A percentile compares a stretch with the other conserved stretches of the same genome.
Conservation (phyloP, 2,329 filamentous ascomycete species). For the Exophiala sideris region DNA sequence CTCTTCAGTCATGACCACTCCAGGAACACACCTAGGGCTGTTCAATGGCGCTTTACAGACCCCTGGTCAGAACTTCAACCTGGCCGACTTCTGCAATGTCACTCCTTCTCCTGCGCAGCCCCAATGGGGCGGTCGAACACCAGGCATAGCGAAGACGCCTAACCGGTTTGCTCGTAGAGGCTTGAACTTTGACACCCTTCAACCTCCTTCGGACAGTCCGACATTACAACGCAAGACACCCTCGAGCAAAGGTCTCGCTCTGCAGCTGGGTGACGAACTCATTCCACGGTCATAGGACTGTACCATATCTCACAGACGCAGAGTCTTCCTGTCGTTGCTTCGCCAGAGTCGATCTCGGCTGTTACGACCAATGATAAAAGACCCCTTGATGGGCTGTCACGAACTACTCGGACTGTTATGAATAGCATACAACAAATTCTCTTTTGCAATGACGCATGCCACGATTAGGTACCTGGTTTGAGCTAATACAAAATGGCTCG, state of each 20-base stretch:
- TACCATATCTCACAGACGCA: background rate
- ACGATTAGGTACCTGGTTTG: constrained; percentile 4
- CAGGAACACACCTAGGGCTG: constrained; percentile 62
- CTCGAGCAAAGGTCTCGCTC: constrained; percentile 48
- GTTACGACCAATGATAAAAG: constrained; percentile 13
- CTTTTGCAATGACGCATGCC: constrained; percentile 14
- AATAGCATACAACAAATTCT: constrained; percentile 22
- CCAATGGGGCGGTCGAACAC: constrained; percentile 64
- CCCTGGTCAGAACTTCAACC: constrained; percentile 83
- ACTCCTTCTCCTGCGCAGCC: constrained; percentile 92
- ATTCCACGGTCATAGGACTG: constrained; percentile 19
- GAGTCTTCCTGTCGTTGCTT: background rate
- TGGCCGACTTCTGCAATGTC: constrained; percentile 95
- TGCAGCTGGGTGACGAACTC: constrained; percentile 65
- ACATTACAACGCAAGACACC: constrained; percentile 22
- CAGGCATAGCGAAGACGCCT: constrained; percentile 64
- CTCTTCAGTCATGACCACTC: constrained; percentile 52
- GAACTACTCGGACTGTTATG: constrained; percentile 21
- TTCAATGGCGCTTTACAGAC: constrained; percentile 79
- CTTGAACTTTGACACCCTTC: constrained; percentile 78
- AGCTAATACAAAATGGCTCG: background rate
- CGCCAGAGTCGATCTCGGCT: background rate
- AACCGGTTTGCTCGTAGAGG: constrained; percentile 68
- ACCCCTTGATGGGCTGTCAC: constrained; percentile 15
- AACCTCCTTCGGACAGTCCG: constrained; percentile 46